These are phyloP conservation scores for Drechslerella dactyloides DNA, from an alignment of 2,329 filamentous ascomycete species.

Conservation along the genomic window DNA sequence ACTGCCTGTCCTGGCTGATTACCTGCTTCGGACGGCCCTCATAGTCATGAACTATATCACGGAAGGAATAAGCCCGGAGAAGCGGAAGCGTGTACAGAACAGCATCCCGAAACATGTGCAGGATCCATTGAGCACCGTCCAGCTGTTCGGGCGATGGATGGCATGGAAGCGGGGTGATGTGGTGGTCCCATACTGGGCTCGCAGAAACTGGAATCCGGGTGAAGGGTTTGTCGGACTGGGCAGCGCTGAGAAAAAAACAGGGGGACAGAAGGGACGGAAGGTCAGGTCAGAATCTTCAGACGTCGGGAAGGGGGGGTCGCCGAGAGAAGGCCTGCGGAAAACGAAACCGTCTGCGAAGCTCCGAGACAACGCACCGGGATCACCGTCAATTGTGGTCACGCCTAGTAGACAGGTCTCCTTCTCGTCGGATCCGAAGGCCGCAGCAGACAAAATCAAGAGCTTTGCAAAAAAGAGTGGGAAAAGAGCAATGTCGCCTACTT, in stretches of 20 bases:
- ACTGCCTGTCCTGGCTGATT: slow-evolving; percentile 53
- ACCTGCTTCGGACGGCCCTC: slow-evolving; percentile 53
- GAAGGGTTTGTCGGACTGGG: slow-evolving; percentile 55
- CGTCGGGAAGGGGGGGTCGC: slow-evolving; percentile 36
- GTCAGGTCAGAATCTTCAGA: slow-evolving; percentile 24
- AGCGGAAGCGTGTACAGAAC: slow-evolving; percentile 66
- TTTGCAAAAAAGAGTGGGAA: slow-evolving; percentile 48
- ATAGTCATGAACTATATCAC: slow-evolving; percentile 54
- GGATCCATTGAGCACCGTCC: slow-evolving; percentile 67
- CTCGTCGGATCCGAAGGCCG: slow-evolving; percentile 40
- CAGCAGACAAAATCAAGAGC: slow-evolving; percentile 45
- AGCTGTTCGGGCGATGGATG: slow-evolving; percentile 69
- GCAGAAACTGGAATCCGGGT: slow-evolving; percentile 61
- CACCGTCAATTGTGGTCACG: slow-evolving; percentile 45
- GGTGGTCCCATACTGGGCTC: slow-evolving; percentile 67
- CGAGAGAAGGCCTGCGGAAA: slow-evolving; percentile 42
- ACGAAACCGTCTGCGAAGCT: slow-evolving; percentile 44
- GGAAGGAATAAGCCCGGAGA: slow-evolving; percentile 67
- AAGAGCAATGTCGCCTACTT: slow-evolving; percentile 33
- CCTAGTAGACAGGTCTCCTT: slow-evolving; percentile 47
- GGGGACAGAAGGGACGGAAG: slow-evolving; percentile 28
- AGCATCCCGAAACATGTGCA: slow-evolving; percentile 69
- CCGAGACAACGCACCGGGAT: slow-evolving; percentile 39
- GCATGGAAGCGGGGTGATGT: slow-evolving; percentile 73
- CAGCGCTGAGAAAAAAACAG: slow-evolving; percentile 13